These are phyloP conservation scores for Phycomyces blakesleeanus DNA, from an alignment of 192 early-diverging fungal genomes.

Conservation along the genomic window DNA sequence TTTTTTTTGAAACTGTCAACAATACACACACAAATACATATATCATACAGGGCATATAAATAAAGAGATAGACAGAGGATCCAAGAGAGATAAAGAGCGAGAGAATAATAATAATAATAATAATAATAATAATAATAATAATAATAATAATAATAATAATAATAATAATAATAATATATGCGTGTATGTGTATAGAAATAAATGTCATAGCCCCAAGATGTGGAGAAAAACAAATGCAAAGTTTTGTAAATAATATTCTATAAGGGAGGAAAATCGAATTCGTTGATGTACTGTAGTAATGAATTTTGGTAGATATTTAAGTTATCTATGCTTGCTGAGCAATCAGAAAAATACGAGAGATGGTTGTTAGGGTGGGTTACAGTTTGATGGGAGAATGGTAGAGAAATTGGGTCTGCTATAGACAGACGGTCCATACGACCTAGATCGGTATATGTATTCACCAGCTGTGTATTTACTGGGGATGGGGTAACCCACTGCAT, in stretches of 20 bases:
- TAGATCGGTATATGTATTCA: neutral
- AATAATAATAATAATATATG: no score
- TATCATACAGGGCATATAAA: neutral
- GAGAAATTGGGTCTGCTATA: neutral
- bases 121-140: no score
- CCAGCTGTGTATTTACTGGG: neutral
- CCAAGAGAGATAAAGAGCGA: constrained; percentile 2
- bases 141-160: no score
- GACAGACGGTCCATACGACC: neutral
- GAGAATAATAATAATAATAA: neutral
- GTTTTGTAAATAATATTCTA: neutral
- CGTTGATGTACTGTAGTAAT: neutral
- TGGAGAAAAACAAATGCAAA: neutral
- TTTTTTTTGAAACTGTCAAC: no score
- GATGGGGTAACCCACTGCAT: neutral
- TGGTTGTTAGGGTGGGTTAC: neutral
- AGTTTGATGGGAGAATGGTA: neutral
- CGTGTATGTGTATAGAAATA: neutral
- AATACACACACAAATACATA: no score
- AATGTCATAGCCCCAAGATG: neutral
- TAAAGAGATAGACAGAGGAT: neutral
- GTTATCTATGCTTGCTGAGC: neutral
- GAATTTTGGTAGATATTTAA: constrained; percentile 2
- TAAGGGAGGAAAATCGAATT: neutral
- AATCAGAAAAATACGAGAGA: neutral